Evolutionary conservation across 1,284 basidiomycete genomes (phyloP).

Genomic region (Apiotrichum gracile): DNA sequence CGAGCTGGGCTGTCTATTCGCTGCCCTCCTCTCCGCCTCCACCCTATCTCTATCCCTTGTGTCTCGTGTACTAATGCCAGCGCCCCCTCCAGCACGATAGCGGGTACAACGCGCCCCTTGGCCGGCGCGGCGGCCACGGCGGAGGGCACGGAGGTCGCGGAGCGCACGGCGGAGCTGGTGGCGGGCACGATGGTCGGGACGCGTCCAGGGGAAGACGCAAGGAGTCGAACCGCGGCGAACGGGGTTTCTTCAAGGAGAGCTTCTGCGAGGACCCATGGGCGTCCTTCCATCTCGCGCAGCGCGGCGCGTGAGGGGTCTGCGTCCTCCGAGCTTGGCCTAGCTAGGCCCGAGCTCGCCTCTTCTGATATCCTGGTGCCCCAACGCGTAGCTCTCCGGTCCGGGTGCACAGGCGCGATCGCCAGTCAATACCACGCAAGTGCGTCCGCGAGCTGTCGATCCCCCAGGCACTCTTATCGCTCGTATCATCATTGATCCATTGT

Average conservation of each 20-base stretch:
- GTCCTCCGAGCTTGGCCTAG: too few species aligned
- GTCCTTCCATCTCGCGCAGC: conserved; percentile 11
- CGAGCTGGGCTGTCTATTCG: too few species aligned
- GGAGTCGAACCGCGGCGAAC: background rate
- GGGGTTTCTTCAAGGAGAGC: conserved; percentile 31
- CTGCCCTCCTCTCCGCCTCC: too few species aligned
- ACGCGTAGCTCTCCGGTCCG: too few species aligned
- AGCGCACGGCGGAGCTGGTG: conserved; percentile 3
- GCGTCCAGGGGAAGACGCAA: background rate
- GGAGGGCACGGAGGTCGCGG: conserved; percentile 4
- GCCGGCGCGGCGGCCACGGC: background rate
- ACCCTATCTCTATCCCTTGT: too few species aligned
- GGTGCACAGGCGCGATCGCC: too few species aligned
- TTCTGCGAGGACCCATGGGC: conserved; percentile 39
- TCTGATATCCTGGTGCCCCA: too few species aligned
- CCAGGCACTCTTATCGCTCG: too few species aligned
- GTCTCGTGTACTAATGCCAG: background rate
- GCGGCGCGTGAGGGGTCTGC: background rate
- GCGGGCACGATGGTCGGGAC: background rate
- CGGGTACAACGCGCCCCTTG: background rate
- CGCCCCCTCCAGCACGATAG: background rate
- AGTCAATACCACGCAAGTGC: too few species aligned
- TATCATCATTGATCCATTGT: too few species aligned
- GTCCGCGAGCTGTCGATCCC: too few species aligned
- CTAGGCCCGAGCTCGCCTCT: too few species aligned